Evolutionary conservation across 495 filamentous ascomycete species (phyloP).

Genomic region (Podospora pseudopauciseta): DNA sequence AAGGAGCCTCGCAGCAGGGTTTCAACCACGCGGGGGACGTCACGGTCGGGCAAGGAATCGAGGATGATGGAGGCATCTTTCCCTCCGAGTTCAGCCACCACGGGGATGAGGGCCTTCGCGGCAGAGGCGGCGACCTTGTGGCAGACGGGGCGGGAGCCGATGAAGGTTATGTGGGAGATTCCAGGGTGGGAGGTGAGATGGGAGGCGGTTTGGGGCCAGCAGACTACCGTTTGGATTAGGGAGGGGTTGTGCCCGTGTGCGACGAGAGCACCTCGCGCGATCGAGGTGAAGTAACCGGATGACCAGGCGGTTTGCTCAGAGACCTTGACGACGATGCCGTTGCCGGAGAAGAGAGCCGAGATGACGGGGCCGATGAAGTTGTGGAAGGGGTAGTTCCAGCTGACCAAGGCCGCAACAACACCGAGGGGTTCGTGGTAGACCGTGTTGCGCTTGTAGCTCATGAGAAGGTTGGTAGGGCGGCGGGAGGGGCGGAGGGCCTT

Average conservation of each 20-base stretch:
- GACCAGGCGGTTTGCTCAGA: slow-evolving; percentile 95
- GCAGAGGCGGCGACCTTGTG: slow-evolving; percentile 84
- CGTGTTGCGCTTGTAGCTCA: slow-evolving; percentile 92
- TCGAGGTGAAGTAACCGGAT: slow-evolving; percentile 70
- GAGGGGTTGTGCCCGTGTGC: slow-evolving; percentile 81
- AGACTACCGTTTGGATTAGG: slow-evolving; percentile 78
- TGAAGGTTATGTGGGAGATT: slow-evolving; percentile 94
- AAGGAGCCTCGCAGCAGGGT: slow-evolving; percentile 89
- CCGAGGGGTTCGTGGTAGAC: slow-evolving; percentile 91
- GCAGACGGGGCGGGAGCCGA: slow-evolving; percentile 82
- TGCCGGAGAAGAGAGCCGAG: slow-evolving; percentile 86
- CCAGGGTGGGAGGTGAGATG: slow-evolving; percentile 82
- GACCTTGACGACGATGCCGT: slow-evolving; percentile 84
- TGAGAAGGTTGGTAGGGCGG: slow-evolving; percentile 78
- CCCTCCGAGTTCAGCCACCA: slow-evolving; percentile 86
- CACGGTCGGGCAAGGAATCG: slow-evolving; percentile 60
- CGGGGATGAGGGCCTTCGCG: slow-evolving; percentile 75
- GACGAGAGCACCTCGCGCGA: slow-evolving; percentile 70
- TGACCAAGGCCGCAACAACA: slow-evolving; percentile 86
- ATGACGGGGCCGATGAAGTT: slow-evolving; percentile 92
- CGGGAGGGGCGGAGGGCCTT: slow-evolving; percentile 66
- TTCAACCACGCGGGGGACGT: slow-evolving; percentile 67
- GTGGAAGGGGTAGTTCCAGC: slow-evolving; percentile 97
- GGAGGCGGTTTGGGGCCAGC: slow-evolving; percentile 78
- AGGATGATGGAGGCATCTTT: slow-evolving; percentile 95